Evolutionary conservation across 306 rosid genomes (phyloP).

Genomic region (Lathyrus oleraceus): DNA sequence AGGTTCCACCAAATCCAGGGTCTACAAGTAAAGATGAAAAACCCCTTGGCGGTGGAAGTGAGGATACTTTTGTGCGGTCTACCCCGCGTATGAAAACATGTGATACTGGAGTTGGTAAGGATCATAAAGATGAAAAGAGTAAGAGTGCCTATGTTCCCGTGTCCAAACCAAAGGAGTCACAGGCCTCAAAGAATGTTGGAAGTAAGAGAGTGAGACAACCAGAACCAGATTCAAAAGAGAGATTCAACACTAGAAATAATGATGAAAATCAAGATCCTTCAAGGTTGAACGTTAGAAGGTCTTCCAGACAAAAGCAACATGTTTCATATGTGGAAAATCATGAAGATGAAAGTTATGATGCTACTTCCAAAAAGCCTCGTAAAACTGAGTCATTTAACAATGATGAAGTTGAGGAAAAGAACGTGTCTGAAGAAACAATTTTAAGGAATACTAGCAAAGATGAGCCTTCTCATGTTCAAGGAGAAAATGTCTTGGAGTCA

Average conservation of each 20-base stretch:
- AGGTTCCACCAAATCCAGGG: conserved; percentile 23
- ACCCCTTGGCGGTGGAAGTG: conserved; percentile 4
- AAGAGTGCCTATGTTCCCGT: conserved; percentile 38
- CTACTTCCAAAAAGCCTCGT: conserved; percentile 48
- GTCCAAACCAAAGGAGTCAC: conserved; percentile 38
- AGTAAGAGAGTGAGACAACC: conserved; percentile 58
- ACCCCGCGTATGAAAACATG: conserved; percentile 37
- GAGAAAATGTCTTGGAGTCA: conserved; percentile 37
- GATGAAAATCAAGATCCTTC: conserved; percentile 37
- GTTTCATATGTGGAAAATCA: conserved; percentile 46
- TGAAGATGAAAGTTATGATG: conserved; percentile 39
- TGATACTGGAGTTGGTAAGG: conserved; percentile 39
- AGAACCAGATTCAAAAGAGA: conserved; percentile 40
- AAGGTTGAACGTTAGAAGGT: conserved; percentile 47
- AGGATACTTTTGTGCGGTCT: not conserved
- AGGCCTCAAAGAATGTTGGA: conserved; percentile 40
- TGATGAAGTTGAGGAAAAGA: conserved; percentile 39
- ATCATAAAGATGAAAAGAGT: conserved; percentile 35
- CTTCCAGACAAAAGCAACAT: conserved; percentile 57
- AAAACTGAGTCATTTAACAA: conserved; percentile 32
- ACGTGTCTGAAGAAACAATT: conserved; percentile 39
- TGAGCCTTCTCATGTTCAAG: conserved; percentile 34
- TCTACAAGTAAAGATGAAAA: conserved; percentile 26
- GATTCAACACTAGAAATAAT: conserved; percentile 31
- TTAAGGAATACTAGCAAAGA: conserved; percentile 34